These are phyloP conservation scores for Prunus yedoensis DNA, from an alignment of 331 rosid species.

Conservation along the genomic window DNA sequence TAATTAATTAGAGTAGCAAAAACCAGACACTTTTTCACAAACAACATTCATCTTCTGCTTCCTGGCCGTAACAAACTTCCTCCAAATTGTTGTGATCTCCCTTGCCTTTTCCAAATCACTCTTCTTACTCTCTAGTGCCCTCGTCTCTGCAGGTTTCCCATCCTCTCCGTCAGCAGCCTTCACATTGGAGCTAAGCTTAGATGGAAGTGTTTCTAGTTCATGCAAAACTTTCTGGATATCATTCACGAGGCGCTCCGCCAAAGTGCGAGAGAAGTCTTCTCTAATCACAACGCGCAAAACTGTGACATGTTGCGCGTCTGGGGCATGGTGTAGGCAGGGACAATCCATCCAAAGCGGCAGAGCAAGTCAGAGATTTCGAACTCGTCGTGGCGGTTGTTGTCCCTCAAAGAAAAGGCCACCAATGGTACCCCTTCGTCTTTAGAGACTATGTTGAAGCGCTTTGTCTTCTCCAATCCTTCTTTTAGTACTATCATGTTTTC, in stretches of 20 bases:
- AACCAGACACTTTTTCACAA: constrained; percentile 30
- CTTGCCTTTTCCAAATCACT: constrained; percentile 54
- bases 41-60: constrained; percentile 67
- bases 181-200: constrained; percentile 33
- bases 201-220: constrained; percentile 62
- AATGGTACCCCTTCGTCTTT: constrained; percentile 77
- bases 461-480: constrained; percentile 65
- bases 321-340: constrained; percentile 94
- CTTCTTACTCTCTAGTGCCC: constrained; percentile 8
- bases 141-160: neutral
- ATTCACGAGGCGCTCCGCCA: constrained; percentile 70
- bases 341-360: constrained; percentile 83
- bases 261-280: constrained; percentile 78
- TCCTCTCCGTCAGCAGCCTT: neutral
- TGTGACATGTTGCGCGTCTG: constrained; percentile 68
- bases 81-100: constrained; percentile 72
- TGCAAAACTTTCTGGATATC: constrained; percentile 61
- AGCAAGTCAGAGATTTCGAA: constrained; percentile 67
- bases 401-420: constrained; percentile 76
- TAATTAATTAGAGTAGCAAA: neutral
- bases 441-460: constrained; percentile 61
- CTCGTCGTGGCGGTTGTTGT: constrained; percentile 52
- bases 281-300: constrained; percentile 80
- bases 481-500: constrained; percentile 80
- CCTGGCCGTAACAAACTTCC: constrained; percentile 70